Percentiles rank a stretch among this genome's conserved stretches.
Conservation (phyloP, 192 early-diverging fungal genomes). For the Gryganskiella cystojenkinii region DNA sequence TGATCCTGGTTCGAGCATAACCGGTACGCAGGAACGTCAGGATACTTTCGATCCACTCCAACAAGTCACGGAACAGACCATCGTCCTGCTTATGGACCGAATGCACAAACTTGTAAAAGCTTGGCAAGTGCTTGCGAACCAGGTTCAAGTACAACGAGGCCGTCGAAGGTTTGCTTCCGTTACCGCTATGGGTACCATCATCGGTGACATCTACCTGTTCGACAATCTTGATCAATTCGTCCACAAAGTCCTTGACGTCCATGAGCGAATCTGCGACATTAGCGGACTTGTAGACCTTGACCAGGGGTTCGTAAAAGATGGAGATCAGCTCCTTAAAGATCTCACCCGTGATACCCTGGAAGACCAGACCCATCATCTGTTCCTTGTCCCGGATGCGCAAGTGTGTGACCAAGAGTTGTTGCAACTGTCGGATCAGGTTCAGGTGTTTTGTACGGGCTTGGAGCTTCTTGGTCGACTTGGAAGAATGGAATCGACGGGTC, state of each 20-base stretch:
- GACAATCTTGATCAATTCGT: slow-evolving; percentile 65
- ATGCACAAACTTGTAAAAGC: slow-evolving; percentile 68
- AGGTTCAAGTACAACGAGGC: slow-evolving; percentile 57
- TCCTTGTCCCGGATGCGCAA: slow-evolving; percentile 61
- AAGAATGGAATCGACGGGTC: background rate
- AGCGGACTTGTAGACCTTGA: slow-evolving; percentile 65
- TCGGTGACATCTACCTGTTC: slow-evolving; percentile 52
- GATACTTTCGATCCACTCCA: slow-evolving; percentile 57
- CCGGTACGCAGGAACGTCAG: slow-evolving; percentile 55
- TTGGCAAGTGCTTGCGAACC: slow-evolving; percentile 58
- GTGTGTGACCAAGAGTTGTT: slow-evolving; percentile 59
- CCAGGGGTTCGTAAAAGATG: slow-evolving; percentile 69
- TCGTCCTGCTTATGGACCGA: slow-evolving; percentile 61
- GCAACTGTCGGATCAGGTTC: slow-evolving; percentile 48
- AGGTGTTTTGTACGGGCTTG: background rate
- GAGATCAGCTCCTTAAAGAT: slow-evolving; percentile 64
- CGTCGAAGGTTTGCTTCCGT: slow-evolving; percentile 25
- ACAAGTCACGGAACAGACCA: slow-evolving; percentile 59
- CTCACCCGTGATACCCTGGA: slow-evolving; percentile 64
- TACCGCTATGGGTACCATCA: slow-evolving; percentile 19
- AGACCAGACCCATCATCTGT: slow-evolving; percentile 58
- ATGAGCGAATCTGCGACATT: slow-evolving; percentile 64
- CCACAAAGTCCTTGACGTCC: slow-evolving; percentile 59
- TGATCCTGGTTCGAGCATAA: slow-evolving; percentile 36
- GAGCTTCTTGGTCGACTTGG: background rate